Evolutionary conservation across 768 basidiomycete genomes (phyloP).

Genomic region (Agrocybe pediades): DNA sequence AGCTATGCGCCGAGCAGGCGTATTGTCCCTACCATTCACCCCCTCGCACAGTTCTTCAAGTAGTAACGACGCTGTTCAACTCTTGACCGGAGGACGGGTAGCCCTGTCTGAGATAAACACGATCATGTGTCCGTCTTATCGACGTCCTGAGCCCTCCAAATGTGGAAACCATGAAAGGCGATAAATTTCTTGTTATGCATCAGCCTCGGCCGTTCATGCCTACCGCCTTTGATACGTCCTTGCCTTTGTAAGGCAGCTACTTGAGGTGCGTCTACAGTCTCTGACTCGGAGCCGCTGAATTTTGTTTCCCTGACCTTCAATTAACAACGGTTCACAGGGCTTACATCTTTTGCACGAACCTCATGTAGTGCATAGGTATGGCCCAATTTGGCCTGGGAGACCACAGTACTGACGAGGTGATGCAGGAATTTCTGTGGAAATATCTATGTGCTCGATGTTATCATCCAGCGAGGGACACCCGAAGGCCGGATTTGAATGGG

Average conservation of each 20-base stretch:
- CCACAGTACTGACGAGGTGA: neutral
- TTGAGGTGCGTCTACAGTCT: constrained; percentile 9
- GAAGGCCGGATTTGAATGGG: constrained; percentile 20
- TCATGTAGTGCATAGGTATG: constrained; percentile 19
- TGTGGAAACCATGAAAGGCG: constrained; percentile 9
- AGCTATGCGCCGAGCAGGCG: neutral
- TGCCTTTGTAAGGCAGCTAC: constrained; percentile 19
- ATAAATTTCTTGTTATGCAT: constrained; percentile 25
- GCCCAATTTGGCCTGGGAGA: neutral
- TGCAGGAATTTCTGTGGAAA: neutral
- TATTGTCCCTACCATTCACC: too few relatives aligned
- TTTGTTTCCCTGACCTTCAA: too few relatives aligned
- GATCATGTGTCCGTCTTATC: constrained; percentile 38
- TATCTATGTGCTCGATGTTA: constrained; percentile 16
- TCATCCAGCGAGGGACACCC: constrained; percentile 15
- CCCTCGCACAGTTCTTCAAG: neutral
- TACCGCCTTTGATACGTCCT: constrained; percentile 20
- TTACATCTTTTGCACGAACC: constrained; percentile 13
- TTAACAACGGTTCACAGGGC: constrained; percentile 7
- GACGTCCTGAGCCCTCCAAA: constrained; percentile 21
- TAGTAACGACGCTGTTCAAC: neutral
- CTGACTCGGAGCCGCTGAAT: too few relatives aligned
- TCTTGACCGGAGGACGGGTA: neutral
- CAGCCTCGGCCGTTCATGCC: constrained; percentile 27
- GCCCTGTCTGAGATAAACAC: constrained; percentile 10